Percentiles rank a stretch among this genome's conserved stretches.
Evolutionary conservation across 2,329 filamentous ascomycete genomes (phyloP).

Genomic region (Trichophyton verrucosum): DNA sequence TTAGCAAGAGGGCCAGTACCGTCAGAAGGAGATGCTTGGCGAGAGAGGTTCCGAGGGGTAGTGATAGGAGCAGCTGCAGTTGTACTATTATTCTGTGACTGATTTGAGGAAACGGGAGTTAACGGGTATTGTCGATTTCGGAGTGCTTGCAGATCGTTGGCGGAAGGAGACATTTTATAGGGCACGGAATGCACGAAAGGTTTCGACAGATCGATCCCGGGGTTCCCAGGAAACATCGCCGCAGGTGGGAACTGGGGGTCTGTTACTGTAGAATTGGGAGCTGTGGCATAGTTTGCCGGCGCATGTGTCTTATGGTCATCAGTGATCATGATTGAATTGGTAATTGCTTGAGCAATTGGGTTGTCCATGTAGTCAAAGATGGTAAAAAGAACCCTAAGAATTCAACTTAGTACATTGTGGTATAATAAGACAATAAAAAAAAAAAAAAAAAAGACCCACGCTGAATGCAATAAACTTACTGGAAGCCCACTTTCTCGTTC

Average conservation of each 20-base stretch:
- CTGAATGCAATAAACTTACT: constrained; percentile 24
- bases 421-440: not conserved
- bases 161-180: constrained; percentile 49
- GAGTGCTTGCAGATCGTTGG: constrained; percentile 50
- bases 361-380: constrained; percentile 69
- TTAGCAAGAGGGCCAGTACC: constrained; percentile 57
- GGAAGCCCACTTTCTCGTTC: constrained; percentile 81
- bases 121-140: constrained; percentile 39
- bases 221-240: constrained; percentile 31
- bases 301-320: constrained; percentile 89
- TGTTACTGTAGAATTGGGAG: constrained; percentile 25
- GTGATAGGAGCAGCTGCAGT: constrained; percentile 36
- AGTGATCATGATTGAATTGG: constrained; percentile 87
- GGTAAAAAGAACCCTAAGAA: constrained; percentile 68
- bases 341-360: constrained; percentile 71
- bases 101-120: constrained; percentile 28
- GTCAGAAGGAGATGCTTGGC: constrained; percentile 58
- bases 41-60: constrained; percentile 53
- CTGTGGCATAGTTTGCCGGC: constrained; percentile 26
- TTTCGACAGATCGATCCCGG: constrained; percentile 22
- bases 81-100: constrained; percentile 27
- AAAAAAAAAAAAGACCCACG: too few relatives aligned
- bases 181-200: constrained; percentile 26
- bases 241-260: constrained; percentile 33
- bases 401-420: constrained; percentile 14